Percentiles rank a stretch among this genome's conserved stretches.
Evolutionary conservation across 83 land plant genomes (phyloP).

Genomic region (Isoetes engelmannii): DNA sequence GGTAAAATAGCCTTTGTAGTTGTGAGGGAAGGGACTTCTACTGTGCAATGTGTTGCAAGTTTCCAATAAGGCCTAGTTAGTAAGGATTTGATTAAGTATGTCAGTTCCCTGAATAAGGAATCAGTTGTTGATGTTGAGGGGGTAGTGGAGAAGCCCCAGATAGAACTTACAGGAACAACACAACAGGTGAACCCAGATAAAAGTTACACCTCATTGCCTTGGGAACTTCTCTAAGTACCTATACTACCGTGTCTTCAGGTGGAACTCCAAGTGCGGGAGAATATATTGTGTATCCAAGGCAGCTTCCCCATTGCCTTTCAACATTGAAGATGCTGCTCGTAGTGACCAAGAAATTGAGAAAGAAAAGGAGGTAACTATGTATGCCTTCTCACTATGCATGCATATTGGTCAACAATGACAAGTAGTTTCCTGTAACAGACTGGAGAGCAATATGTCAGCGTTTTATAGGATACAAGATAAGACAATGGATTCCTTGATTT

Average conservation of each 20-base stretch:
- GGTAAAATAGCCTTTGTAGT: conserved; percentile 75
- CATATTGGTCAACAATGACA: neutral
- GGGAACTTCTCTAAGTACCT: no score
- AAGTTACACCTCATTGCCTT: no score
- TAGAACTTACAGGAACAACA: conserved; percentile 55
- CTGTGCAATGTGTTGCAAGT: conserved; percentile 66
- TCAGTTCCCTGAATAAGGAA: conserved; percentile 51
- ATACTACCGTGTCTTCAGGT: conserved; percentile 34
- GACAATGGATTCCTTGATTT: conserved; percentile 75
- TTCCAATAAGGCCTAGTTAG: conserved; percentile 46
- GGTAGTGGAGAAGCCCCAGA: conserved; percentile 48
- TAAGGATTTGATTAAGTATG: conserved; percentile 64
- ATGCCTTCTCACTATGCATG: neutral
- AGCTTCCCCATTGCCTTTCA: conserved; percentile 52
- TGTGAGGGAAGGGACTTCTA: conserved; percentile 52
- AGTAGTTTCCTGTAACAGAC: conserved; percentile 26
- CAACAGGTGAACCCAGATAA: conserved; percentile 48
- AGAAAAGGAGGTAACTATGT: conserved; percentile 46
- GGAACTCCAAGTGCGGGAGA: conserved; percentile 61
- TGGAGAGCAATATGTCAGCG: conserved; percentile 64
- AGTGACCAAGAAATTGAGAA: conserved; percentile 74
- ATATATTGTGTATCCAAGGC: conserved; percentile 65
- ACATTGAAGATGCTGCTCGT: conserved; percentile 87
- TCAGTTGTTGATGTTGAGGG: conserved; percentile 74
- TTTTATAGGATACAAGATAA: conserved; percentile 74